These are phyloP conservation scores for Hylodesmum podocarpum DNA, from an alignment of 306 rosid species.

Conservation along the genomic window DNA sequence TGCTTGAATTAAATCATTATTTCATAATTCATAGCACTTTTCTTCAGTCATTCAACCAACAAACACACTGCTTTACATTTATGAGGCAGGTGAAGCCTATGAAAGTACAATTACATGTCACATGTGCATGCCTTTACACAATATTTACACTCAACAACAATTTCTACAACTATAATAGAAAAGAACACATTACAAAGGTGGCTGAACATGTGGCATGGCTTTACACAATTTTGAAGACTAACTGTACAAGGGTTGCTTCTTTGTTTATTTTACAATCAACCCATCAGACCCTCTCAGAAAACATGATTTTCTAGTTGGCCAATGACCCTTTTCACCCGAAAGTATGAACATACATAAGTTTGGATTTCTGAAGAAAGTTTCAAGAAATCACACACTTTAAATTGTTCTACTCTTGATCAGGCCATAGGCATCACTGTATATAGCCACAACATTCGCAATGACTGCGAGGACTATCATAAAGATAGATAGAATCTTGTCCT, in stretches of 20 bases:
- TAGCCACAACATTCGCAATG: constrained; percentile 70
- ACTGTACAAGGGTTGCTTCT: constrained; percentile 27
- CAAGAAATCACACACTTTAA: constrained; percentile 20
- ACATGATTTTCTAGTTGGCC: constrained; percentile 28
- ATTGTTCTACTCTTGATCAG: constrained; percentile 50
- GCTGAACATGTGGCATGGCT: constrained; percentile 14
- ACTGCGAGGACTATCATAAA: constrained; percentile 78
- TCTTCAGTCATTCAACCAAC: neutral
- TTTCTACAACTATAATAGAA: neutral
- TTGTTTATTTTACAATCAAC: constrained; percentile 22
- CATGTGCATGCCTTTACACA: too few species aligned
- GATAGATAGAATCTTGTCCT: constrained; percentile 62
- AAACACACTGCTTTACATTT: neutral
- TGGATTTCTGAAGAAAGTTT: constrained; percentile 2
- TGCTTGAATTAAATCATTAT: neutral
- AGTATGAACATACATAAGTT: neutral
- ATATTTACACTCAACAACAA: neutral
- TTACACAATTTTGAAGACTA: constrained; percentile 13
- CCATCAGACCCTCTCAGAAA: constrained; percentile 20
- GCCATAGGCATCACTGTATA: constrained; percentile 74
- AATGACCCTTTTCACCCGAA: neutral
- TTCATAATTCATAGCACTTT: neutral
- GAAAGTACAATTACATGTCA: too few species aligned
- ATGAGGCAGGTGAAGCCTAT: neutral
- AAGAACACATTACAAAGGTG: constrained; percentile 5